Base-by-base conservation (phyloP, 2,329 filamentous ascomycete species). In the Monilinia aucupariae region DNA sequence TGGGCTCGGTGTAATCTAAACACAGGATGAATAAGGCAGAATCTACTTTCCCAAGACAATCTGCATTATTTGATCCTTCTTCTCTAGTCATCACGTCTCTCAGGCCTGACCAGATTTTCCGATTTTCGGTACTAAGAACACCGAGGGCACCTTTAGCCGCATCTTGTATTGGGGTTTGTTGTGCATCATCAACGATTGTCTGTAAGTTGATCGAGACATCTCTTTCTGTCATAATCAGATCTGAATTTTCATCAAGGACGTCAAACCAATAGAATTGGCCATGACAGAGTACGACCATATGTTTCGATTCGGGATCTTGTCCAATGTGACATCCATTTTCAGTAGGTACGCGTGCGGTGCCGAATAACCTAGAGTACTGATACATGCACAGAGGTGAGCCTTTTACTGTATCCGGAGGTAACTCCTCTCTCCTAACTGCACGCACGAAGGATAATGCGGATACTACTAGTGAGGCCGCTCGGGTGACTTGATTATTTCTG, bases 231-330 rank as follows among this genome's bases (percentile, higher is more conserved):
- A 97, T 97, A 76, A 99, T 96, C 62, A 96, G 79, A 75, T 99
- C 94, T 8, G 90, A 90, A 75, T 96, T 96, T 69, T 93, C 88
- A 70, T 99, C 94, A 22, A 99, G 80, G 2, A 97, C 92, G 75
- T 99, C 94, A 71, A 99, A 99, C 93, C 93, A 97, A 77, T 99
- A 99, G 72, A 97, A 92, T 69, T 99, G 94, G 1, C 94, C 94
- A 68, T 93, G 90, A 73, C 91, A 96, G 77, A 97, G 82, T 50
- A 97, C 91, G 12, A 97, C 89, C 45, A 99, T 81, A 75, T 99
- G 94, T 77, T 92, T 96, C 4, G 93, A 91, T n/a, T 87, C 85
- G 0, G 92, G 90, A 71, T 97, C 92, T 74, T 97, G 92, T 67
- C 92, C 92, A 71, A 99, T 97, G 70, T 96, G 89, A 74, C 94